Base-by-base conservation (phyloP, 768 basidiomycete genomes). In the Austroboletus festivus region DNA sequence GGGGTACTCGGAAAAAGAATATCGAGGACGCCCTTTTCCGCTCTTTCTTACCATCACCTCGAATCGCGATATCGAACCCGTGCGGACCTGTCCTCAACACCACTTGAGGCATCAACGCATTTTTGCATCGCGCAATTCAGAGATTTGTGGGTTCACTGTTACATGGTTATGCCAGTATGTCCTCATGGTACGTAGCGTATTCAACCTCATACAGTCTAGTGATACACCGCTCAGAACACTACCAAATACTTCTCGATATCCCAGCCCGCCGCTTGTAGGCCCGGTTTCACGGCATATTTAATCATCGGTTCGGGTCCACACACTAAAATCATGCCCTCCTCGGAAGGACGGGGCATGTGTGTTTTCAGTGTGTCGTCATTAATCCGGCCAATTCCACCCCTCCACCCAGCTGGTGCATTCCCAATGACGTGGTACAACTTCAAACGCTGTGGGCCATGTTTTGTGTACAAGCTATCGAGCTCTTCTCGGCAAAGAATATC, bases 401-500 rank as follows among this genome's bases (percentile, higher is more conserved):
- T 41, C 79, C 78, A 80, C 10, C 53, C 68, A 1, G 55, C 53
- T 1, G 75, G 65, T 13, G 52, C 50, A 1, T 34, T 22, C 1
- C 55, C 68, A 20, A 83, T 66, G 20, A 73, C 71, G 55, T 81
- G 70, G 50, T 75, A 73, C 35, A 81, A 54, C 20, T 56, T 58
- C 52, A 76, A 68, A 5, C 74, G 69, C 13, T 50, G 37, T 9
- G 49, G 47, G 8, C 63, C 65, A 22, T 73, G 59, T 18, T 42
- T 35, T 18, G 52, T 47, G 2, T 53, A 61, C 10, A 80, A 57
- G 0, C 44, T 44, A 47, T 81, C 77, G 2, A 83, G 71, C 42
- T 81, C 79, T 9, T 70, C 64, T 10, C 70, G 68, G 49, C 73
- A 76, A 23, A 82, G 67, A 44, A 83, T 83, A 54, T 83, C 81